Conservation (phyloP, 176 grass and related monocot species). For the Eleusine coracana region DNA sequence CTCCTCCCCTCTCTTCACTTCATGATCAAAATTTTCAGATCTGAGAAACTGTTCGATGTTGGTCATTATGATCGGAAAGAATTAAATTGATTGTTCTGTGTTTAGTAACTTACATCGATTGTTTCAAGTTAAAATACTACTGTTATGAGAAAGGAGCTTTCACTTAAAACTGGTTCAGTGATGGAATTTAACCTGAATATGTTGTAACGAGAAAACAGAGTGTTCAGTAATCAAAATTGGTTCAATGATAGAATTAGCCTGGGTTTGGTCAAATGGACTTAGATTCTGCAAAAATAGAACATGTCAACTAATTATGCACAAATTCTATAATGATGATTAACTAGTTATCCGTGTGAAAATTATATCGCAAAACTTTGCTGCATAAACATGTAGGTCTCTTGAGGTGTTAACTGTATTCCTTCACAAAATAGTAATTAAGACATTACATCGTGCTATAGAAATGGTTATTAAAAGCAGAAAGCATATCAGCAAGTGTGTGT, state of each 20-base stretch:
- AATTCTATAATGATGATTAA: not conserved
- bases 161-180: not conserved
- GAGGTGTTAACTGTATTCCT: not conserved
- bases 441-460: not conserved
- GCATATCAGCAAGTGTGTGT: not conserved
- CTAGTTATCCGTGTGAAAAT: not conserved
- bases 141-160: not conserved
- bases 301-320: not conserved
- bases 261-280: not conserved
- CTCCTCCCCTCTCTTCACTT: constrained; percentile 30
- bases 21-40: constrained; percentile 47
- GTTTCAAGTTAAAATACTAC: constrained; percentile 7
- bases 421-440: constrained; percentile 1
- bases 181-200: constrained; percentile 18
- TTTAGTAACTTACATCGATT: constrained; percentile 4
- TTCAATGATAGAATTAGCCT: not conserved
- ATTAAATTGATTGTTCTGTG: constrained; percentile 28
- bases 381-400: not conserved
- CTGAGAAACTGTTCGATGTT: constrained; percentile 26
- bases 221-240: not conserved
- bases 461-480: not conserved
- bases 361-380: not conserved
- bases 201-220: not conserved
- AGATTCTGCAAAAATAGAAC: not conserved
- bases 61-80: constrained; percentile 19